A percentile compares a stretch with the other conserved stretches of the same genome.
Evolutionary conservation across 805 yeast species (phyloP).

Genomic region (Candida sphagnicola): DNA sequence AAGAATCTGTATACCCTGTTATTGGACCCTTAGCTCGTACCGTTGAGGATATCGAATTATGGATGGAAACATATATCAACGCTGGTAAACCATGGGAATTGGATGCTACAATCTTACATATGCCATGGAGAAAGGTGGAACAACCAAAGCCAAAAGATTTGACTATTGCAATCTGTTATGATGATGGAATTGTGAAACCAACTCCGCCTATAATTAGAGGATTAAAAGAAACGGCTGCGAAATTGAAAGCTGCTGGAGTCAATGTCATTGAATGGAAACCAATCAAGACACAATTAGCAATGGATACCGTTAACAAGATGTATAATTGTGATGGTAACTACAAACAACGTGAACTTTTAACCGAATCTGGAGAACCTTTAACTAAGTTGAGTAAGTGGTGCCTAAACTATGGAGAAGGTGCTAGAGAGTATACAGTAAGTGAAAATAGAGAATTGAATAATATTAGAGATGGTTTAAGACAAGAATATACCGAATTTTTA

Average conservation of each 20-base stretch:
- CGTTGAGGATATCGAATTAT: constrained; percentile 62
- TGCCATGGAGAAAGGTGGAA: constrained; percentile 50
- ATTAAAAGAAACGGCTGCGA: constrained; percentile 48
- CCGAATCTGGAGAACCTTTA: constrained; percentile 67
- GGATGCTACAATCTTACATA: constrained; percentile 45
- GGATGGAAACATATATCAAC: constrained; percentile 61
- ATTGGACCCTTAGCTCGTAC: constrained; percentile 66
- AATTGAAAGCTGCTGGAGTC: constrained; percentile 56
- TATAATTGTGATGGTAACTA: constrained; percentile 69
- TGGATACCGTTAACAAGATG: constrained; percentile 52
- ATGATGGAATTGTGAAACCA: constrained; percentile 64
- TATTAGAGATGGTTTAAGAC: constrained; percentile 56
- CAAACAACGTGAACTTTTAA: constrained; percentile 48
- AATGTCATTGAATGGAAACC: constrained; percentile 55
- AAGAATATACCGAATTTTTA: constrained; percentile 52
- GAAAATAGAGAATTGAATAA: constrained; percentile 55
- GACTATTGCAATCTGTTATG: constrained; percentile 59
- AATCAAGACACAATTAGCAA: constrained; percentile 54
- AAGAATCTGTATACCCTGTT: constrained; percentile 61
- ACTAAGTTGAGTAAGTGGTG: constrained; percentile 62
- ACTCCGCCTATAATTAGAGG: constrained; percentile 63
- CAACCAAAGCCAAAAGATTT: constrained; percentile 38
- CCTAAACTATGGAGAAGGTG: constrained; percentile 56
- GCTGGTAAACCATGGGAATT: constrained; percentile 61
- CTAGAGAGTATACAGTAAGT: constrained; percentile 38